Evolutionary conservation across 2,329 filamentous ascomycete genomes (phyloP), one percentile per base, ranked within the genome.

Genomic region (Phyllosticta citrichinensis): DNA sequence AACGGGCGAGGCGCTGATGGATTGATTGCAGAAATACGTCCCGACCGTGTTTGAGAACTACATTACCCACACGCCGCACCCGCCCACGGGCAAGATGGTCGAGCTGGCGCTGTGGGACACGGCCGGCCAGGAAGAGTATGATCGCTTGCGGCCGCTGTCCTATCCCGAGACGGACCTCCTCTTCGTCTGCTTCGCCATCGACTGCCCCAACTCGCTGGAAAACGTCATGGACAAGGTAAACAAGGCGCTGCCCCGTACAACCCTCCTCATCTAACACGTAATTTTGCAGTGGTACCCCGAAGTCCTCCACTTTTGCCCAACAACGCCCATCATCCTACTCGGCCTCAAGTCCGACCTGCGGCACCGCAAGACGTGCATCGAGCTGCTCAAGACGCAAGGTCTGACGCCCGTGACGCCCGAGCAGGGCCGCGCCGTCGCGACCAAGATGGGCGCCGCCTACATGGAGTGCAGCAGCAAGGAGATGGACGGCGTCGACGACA

Each of bases 21-120:
- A 30, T 30, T 25, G 14, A 47, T 10, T 22, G 50, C 70, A 99
- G 94, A 97, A 97, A 97, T 99, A 99, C 70, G 94, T 99, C 51
- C 94, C 94, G 3, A 99, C 94, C 2, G 94, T 99, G 58, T 99
- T 99, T 75, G 94, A 99, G 73, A 99, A 99, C 80, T 99, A 99
- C 83, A 97, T 99, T 78, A 97, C 94, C 60, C 93, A 96, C 75
- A 95, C 93, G 62, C 88, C 87, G 63, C 94, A 99, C 77, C 85
- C 86, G 65, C 84, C 86, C 53, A 89, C 88, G 12, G 92, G 93
- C 71, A 97, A 97, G 82, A 92, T 88, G 62, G 91, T 99, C 67
- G 94, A 99, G 79, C 84, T 99, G 64, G 94, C 94, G 51, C 83
- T 99, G 58, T 99, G 94, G 94, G 94, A 99, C 77, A 99, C 94